Evolutionary conservation across 805 yeast species (phyloP).

Genomic region (Schizosaccharomyces cryophilus): DNA sequence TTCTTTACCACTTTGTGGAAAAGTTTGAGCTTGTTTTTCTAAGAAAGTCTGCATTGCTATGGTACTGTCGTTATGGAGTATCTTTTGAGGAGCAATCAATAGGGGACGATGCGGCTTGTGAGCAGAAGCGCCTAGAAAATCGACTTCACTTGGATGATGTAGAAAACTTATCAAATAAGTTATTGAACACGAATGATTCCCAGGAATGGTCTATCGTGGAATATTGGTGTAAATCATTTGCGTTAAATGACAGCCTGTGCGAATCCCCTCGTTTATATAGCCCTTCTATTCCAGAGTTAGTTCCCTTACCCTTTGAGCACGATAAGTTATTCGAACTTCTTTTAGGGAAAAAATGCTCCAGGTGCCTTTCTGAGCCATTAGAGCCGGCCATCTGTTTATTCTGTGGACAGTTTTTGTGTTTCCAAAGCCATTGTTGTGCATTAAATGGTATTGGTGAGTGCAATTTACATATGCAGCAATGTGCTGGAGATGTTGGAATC

Average conservation of each 20-base stretch:
- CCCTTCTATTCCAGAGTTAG: slow-evolving; percentile 39
- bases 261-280: slow-evolving; percentile 14
- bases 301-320: slow-evolving; percentile 39
- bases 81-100: background rate
- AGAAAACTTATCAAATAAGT: background rate
- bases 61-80: slow-evolving; percentile 16
- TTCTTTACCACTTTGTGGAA: background rate
- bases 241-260: background rate
- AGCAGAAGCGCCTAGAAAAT: background rate
- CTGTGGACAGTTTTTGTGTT: slow-evolving; percentile 45
- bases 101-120: background rate
- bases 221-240: background rate
- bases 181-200: background rate
- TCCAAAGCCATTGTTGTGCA: slow-evolving; percentile 32
- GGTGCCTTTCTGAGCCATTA: slow-evolving; percentile 15
- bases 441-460: slow-evolving; percentile 41
- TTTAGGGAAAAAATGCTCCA: slow-evolving; percentile 11
- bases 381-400: slow-evolving; percentile 76
- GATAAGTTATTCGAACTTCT: slow-evolving; percentile 43
- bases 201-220: background rate
- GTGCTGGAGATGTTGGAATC: slow-evolving; percentile 39
- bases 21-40: slow-evolving; percentile 39
- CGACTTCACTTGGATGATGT: background rate
- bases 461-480: slow-evolving; percentile 37
- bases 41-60: slow-evolving; percentile 34